phyloP scores from a whole-genome alignment of 1,284 basidiomycete species.

The Leccinum angustisporum region DNA sequence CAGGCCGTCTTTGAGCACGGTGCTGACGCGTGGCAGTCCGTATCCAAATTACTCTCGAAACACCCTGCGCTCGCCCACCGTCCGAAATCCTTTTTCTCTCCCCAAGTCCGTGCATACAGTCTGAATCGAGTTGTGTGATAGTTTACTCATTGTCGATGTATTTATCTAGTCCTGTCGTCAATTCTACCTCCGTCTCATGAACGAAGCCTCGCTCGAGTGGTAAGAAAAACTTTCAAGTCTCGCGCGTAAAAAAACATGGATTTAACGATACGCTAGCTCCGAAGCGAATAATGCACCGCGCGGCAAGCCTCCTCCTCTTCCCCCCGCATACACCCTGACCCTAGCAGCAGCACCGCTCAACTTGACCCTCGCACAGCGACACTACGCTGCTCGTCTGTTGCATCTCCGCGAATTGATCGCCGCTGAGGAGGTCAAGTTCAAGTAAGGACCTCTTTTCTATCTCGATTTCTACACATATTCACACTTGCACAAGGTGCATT shows the following conservation, averaged over 20 bases:
- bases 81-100: slow-evolving; percentile 64
- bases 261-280: slow-evolving; percentile 31
- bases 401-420: slow-evolving; percentile 71
- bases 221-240: slow-evolving; percentile 36
- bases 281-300: slow-evolving; percentile 42
- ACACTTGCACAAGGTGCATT: slow-evolving; percentile 43
- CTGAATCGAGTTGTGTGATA: slow-evolving; percentile 4
- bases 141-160: slow-evolving; percentile 21
- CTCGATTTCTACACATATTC: not conserved
- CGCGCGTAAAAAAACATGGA: not conserved
- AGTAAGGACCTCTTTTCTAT: slow-evolving; percentile 44
- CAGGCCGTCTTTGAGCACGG: slow-evolving; percentile 86
- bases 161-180: slow-evolving; percentile 60
- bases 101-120: slow-evolving; percentile 47
- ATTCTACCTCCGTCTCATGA: slow-evolving; percentile 69
- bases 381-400: slow-evolving; percentile 66
- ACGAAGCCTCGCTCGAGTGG: slow-evolving; percentile 66
- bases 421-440: slow-evolving; percentile 75
- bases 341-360: slow-evolving; percentile 47
- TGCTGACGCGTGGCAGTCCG: slow-evolving; percentile 66
- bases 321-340: not conserved
- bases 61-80: slow-evolving; percentile 64
- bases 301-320: slow-evolving; percentile 33
- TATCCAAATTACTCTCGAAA: slow-evolving; percentile 65
- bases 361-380: slow-evolving; percentile 68